These are phyloP conservation scores for Setaria italica DNA, from an alignment of 202 grass and related monocot genomes.

Conservation along the genomic window DNA sequence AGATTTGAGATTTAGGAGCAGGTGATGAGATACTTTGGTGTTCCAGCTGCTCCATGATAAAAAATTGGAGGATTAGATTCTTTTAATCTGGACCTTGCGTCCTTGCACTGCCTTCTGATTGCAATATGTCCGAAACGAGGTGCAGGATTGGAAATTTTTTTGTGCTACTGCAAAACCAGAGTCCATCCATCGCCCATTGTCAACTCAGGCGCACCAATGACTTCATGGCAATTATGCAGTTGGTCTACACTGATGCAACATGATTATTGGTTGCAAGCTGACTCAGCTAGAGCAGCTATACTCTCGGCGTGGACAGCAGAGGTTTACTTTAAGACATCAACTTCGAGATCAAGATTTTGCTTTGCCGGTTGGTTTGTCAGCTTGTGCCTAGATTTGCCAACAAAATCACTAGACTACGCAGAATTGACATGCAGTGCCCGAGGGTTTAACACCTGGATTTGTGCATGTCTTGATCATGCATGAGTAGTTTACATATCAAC, in stretches of 20 bases:
- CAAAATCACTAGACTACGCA: not conserved
- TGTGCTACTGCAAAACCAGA: not conserved
- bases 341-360: too few relatives aligned
- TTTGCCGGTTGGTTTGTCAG: not conserved
- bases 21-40: conserved; percentile 5
- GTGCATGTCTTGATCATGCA: conserved; percentile 10
- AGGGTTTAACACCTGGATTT: conserved; percentile 38
- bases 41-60: not conserved
- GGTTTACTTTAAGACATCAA: too few relatives aligned
- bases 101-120: not conserved
- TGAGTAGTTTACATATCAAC: conserved; percentile 4
- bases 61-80: not conserved
- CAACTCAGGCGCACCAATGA: not conserved
- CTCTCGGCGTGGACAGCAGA: too few relatives aligned
- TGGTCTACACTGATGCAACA: not conserved
- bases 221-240: conserved; percentile 20
- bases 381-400: not conserved
- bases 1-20: not conserved
- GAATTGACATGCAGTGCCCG: conserved; percentile 33
- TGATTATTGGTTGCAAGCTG: conserved; percentile 30
- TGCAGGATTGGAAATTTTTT: not conserved
- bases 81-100: not conserved
- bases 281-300: not conserved
- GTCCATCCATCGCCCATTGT: not conserved
- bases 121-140: not conserved